These are phyloP conservation scores for Pseudopediastrum boryanum DNA, from an alignment of 139 green algal genomes.

Conservation along the genomic window DNA sequence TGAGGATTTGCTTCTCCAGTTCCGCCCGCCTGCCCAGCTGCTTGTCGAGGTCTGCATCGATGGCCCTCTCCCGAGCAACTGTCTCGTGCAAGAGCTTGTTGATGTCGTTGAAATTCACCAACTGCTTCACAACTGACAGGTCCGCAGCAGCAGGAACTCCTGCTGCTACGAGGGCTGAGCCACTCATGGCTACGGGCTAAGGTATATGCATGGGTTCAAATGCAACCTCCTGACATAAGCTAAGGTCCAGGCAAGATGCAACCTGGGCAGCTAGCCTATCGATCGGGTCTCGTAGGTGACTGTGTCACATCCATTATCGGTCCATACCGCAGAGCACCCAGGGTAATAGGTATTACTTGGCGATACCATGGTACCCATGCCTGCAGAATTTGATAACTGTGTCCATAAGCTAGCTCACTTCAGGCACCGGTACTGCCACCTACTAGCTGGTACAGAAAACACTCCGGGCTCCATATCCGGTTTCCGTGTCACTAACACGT, in stretches of 20 bases:
- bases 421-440: no score
- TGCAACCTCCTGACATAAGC: background rate
- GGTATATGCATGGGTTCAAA: background rate
- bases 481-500: no score
- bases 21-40: conserved; percentile 55
- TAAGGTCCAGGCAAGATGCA: background rate
- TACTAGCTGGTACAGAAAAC: no score
- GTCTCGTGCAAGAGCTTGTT: conserved; percentile 81
- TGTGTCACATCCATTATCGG: no score
- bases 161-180: background rate
- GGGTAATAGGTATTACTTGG: no score
- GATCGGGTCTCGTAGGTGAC: background rate
- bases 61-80: conserved; percentile 70
- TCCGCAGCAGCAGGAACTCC: no score
- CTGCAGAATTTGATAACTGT: no score
- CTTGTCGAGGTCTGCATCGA: conserved; percentile 82
- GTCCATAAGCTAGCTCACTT: no score
- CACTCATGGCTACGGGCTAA: background rate
- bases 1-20: conserved; percentile 65
- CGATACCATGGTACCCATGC: no score
- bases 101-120: conserved; percentile 60
- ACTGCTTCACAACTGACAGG: background rate
- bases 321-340: no score
- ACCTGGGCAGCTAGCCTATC: background rate
- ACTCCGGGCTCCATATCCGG: no score